A percentile compares a stretch with the other conserved stretches of the same genome.
These are phyloP conservation scores for Cephaloascus albidus DNA, from an alignment of 805 yeast species.

Conservation along the genomic window DNA sequence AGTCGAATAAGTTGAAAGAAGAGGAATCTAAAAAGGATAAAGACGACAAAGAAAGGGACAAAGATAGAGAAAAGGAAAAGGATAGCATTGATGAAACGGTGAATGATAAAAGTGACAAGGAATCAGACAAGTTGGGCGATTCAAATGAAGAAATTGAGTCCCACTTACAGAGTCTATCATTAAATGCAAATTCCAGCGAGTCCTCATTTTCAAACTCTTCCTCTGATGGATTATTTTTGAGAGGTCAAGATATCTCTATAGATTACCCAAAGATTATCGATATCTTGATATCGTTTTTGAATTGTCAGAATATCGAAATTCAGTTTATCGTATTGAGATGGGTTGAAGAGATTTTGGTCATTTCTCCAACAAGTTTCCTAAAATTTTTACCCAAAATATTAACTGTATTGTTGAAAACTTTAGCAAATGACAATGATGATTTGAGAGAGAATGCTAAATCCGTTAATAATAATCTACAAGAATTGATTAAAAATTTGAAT, in stretches of 20 bases:
- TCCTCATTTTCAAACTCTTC: constrained; percentile 43
- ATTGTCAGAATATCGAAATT: constrained; percentile 64
- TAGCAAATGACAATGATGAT: constrained; percentile 13
- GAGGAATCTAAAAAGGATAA: constrained; percentile 4
- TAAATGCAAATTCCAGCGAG: background rate
- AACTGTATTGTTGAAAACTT: constrained; percentile 45
- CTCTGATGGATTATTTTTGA: constrained; percentile 19
- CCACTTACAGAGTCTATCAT: background rate
- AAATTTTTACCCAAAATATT: constrained; percentile 69
- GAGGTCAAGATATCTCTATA: constrained; percentile 66
- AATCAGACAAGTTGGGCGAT: background rate
- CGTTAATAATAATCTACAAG: constrained; percentile 50
- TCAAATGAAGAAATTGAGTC: constrained; percentile 16
- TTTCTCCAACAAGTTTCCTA: constrained; percentile 69
- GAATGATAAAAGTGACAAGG: background rate
- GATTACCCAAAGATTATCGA: constrained; percentile 76
- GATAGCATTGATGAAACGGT: constrained; percentile 1
- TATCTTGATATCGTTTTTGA: constrained; percentile 72
- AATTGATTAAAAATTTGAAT: constrained; percentile 36
- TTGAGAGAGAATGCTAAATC: constrained; percentile 25
- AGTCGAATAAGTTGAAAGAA: constrained; percentile 8
- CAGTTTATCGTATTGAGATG: constrained; percentile 75
- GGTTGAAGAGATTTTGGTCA: constrained; percentile 64
- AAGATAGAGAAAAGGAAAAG: constrained; percentile 1
- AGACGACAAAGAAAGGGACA: background rate